These are phyloP conservation scores for Solanum hybrid DNA, from an alignment of 305 asterid species.

Conservation along the genomic window DNA sequence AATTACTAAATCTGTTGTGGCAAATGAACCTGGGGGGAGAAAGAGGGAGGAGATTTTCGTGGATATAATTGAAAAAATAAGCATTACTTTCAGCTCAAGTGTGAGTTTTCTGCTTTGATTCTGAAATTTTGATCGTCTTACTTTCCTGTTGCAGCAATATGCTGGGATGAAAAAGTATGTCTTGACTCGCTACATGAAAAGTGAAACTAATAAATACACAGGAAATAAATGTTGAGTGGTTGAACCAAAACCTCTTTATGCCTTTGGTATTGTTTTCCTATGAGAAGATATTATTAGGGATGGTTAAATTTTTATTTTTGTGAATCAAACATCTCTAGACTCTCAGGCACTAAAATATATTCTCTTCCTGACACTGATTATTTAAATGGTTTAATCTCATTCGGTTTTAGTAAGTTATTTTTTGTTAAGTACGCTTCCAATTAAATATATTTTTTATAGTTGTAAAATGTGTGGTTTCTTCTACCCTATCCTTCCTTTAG, in stretches of 20 bases:
- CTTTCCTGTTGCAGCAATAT: background rate
- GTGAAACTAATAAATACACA: background rate
- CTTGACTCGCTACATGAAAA: background rate
- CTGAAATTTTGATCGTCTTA: background rate
- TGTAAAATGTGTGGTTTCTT: background rate
- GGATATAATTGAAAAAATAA: conserved; percentile 95
- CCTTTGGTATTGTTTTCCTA: background rate
- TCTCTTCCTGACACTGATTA: background rate
- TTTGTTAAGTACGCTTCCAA: background rate
- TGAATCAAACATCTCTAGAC: background rate
- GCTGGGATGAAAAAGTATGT: background rate
- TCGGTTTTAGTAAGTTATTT: background rate
- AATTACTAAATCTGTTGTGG: conserved; percentile 93
- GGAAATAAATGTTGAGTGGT: background rate
- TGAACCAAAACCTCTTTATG: background rate
- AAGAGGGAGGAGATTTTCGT: conserved; percentile 98
- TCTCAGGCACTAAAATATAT: background rate
- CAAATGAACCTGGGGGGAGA: conserved; percentile 94
- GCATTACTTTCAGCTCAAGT: conserved; percentile 95
- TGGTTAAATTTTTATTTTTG: background rate
- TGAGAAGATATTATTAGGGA: background rate
- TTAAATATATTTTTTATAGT: background rate
- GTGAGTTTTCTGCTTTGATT: conserved; percentile 43
- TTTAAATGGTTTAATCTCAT: background rate
- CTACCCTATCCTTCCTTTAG: background rate